Base-by-base conservation (phyloP, 202 grass and related monocot species). In the Hordeum pubiflorum region DNA sequence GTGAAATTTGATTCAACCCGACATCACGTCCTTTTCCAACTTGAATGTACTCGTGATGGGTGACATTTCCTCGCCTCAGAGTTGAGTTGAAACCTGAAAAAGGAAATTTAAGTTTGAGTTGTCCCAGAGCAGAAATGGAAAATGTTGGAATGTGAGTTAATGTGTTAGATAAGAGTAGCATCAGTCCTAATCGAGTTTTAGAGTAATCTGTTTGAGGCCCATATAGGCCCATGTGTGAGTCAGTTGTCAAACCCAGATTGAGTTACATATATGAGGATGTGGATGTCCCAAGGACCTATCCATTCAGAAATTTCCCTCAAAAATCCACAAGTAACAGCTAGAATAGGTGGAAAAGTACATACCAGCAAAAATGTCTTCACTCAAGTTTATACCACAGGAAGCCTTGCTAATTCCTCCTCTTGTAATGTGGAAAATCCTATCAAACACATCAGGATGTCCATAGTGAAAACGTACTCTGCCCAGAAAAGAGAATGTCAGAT, bases 361-460 rank as follows among this genome's bases (percentile, higher is more conserved):
- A 97, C 91, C 94, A 41, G 89, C 94, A 97, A 97, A 97, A 81
- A 94, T 97, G 74, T 97, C 94, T 77, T 97, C 94, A 27, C 91
- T 93, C 66, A 97, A 88, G 79, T 97, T 97, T 85, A 97, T 97
- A 84, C 94, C 89, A 75, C 87, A 87, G 62, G 91, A 97, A 63
- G 94, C 89, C 85, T 97, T 97, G 89, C 94, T 91, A 75, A 97
- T 97, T 56, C 91, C 94, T 68, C 94, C 94, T 73, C 94, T 87
- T 50, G 94, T 94, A 83, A 97, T 92, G 67, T 97, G 94, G 83
- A 97, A 97, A 70, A 97, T 90, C 83, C 94, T 97, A 89, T 97
- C 94, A 66, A 97, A 97, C 11, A 94, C 91, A 81, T 97, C 94
- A 76, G 94, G 94, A 79, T 97, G 94, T 78, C 91, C 94, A 63